Conservation (phyloP, 1,284 basidiomycete genomes). For the Malassezia japonica region DNA sequence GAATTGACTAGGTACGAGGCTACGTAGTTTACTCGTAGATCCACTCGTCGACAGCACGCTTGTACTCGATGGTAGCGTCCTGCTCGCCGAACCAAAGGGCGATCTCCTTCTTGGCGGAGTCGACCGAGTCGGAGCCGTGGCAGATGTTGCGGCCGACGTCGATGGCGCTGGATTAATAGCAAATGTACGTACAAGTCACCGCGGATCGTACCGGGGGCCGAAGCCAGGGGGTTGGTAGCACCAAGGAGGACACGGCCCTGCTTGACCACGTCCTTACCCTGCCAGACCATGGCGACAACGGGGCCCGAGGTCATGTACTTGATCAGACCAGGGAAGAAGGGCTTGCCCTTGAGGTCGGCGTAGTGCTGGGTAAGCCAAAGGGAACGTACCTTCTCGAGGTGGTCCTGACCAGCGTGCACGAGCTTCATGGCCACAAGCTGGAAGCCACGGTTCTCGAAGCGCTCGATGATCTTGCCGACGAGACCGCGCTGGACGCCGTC, state of each 20-base stretch:
- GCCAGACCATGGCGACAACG: conserved; percentile 92
- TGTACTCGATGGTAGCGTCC: conserved; percentile 40
- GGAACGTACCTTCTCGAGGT: conserved; percentile 47
- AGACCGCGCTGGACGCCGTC: conserved; percentile 40
- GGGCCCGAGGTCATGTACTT: conserved; percentile 71
- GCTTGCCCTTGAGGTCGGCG: conserved; percentile 48
- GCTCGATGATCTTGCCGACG: conserved; percentile 38
- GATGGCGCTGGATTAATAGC: conserved; percentile 56
- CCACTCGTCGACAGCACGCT: conserved; percentile 40
- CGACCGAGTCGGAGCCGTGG: conserved; percentile 67
- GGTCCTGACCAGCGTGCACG: conserved; percentile 25
- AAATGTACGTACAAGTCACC: conserved; percentile 22
- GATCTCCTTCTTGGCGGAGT: conserved; percentile 47
- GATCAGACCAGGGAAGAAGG: conserved; percentile 47
- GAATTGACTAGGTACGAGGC: not conserved
- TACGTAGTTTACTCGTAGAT: conserved; percentile 37
- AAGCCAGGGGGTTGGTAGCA: conserved; percentile 89
- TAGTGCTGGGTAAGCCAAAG: too few species aligned
- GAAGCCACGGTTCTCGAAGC: conserved; percentile 37
- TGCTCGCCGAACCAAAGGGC: conserved; percentile 48
- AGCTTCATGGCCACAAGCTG: conserved; percentile 20
- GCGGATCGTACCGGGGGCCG: conserved; percentile 55
- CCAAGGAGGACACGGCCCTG: conserved; percentile 82
- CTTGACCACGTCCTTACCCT: conserved; percentile 62
- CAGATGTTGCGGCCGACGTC: conserved; percentile 61